Evolutionary conservation across 345 rosid genomes (phyloP), one percentile per base, ranked within the genome.

Genomic region (Iberis pinnata): DNA sequence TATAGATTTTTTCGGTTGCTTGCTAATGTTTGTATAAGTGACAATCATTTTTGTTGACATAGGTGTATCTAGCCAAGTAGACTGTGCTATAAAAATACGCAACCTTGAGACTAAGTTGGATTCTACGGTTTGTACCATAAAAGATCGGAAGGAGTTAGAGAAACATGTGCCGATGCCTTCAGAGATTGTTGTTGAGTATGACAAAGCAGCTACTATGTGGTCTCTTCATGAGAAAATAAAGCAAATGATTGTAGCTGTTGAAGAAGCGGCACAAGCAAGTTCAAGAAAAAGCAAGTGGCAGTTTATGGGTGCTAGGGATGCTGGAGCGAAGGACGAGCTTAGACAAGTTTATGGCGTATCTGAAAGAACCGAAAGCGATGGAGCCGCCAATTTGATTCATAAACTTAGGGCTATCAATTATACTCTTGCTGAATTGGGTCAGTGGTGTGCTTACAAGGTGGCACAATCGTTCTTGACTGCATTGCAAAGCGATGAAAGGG

Each of bases 291-390:
- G 96, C 71, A 90, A 90, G 70, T 90, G 98, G 98, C 96, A 90
- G 45, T 90, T 90, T 72, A 90, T 90, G 98, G 98, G 98, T 64
- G 98, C 98, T 36, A 81, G 98, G 68, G 98, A 90, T 76, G 98
- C 98, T 57, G 98, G 98, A 55, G 86, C 95, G 0, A 90, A 81
- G 76, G 98, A 90, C 65, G 96, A 88, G 64, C 68, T 90, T 46
- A 89, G 81, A 48, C 95, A 90, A 71, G 95, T 90, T 67, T 90
- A 90, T 63, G 98, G 98, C 37, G 96, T 90, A 18, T 84, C 96
- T 55, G 98, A 90, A 72, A 81, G 95, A 75, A 84, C 98, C 2
- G 98, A 90, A 58, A 84, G 96, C 71, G 98, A 90, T 40, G 98
- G 98, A 57, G 98, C 96, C 24, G 96, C 89, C 65, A 88, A 84